Percentiles rank a stretch among this genome's conserved stretches.
Conservation (phyloP, 2,329 filamentous ascomycete species). For the Botrytis hyacinthi region DNA sequence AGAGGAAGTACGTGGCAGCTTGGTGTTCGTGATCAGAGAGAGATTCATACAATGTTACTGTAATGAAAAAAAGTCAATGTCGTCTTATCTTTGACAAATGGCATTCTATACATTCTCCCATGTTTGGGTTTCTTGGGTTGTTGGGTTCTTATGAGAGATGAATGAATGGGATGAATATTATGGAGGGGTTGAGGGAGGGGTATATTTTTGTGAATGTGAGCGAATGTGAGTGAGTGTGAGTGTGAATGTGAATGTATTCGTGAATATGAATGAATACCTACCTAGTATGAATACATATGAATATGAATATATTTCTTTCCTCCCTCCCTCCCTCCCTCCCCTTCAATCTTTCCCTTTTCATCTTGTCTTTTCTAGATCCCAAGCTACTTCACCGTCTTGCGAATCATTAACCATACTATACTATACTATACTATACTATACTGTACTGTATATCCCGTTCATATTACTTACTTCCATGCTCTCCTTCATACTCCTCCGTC, state of each 20-base stretch:
- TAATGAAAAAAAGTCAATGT: neutral
- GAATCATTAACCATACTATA: neutral
- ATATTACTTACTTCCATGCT: neutral
- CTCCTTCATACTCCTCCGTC: neutral
- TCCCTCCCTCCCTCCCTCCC: neutral
- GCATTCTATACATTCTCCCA: neutral
- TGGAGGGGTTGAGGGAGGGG: neutral
- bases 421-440: neutral
- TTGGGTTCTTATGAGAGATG: neutral
- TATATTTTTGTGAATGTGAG: neutral
- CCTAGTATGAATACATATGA: neutral
- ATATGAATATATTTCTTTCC: neutral
- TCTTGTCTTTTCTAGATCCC: neutral
- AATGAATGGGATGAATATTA: neutral
- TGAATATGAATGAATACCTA: neutral
- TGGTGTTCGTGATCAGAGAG: neutral
- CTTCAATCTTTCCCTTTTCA: neutral
- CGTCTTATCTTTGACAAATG: constrained; percentile 2
- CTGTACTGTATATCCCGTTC: neutral
- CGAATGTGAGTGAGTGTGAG: neutral
- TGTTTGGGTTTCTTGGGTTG: neutral
- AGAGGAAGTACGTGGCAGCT: constrained; percentile 8
- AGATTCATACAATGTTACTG: neutral
- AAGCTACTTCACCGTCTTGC: neutral
- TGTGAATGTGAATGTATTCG: neutral